Conservation (phyloP, 2,329 filamentous ascomycete genomes). For the Cordyceps cicadae region DNA sequence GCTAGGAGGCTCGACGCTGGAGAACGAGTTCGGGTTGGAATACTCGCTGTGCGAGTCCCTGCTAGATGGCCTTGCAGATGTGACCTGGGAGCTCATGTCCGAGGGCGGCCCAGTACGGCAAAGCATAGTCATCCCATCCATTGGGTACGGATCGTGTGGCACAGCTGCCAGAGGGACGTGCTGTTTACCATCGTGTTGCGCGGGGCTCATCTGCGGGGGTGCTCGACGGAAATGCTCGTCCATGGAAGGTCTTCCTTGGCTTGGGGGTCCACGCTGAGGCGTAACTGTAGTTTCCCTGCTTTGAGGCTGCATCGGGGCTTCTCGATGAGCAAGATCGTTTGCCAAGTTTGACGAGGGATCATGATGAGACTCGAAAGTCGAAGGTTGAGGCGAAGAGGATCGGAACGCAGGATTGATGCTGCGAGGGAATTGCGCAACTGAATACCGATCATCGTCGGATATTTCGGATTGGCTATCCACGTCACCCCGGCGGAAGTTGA, state of each 20-base stretch:
- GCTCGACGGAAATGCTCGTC: slow-evolving; percentile 16
- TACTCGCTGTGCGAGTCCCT: slow-evolving; percentile 86
- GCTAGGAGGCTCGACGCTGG: slow-evolving; percentile 72
- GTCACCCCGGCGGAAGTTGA: slow-evolving; percentile 95
- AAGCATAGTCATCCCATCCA: slow-evolving; percentile 96
- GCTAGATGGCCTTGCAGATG: slow-evolving; percentile 67
- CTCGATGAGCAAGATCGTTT: slow-evolving; percentile 56
- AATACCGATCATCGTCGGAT: slow-evolving; percentile 83
- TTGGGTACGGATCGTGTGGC: slow-evolving; percentile 87
- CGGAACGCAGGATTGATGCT: slow-evolving; percentile 94
- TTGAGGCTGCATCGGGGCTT: slow-evolving; percentile 35
- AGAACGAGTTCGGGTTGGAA: slow-evolving; percentile 81
- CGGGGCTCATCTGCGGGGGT: slow-evolving; percentile 14
- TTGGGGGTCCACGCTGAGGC: slow-evolving; percentile 37
- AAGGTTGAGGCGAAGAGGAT: slow-evolving; percentile 92
- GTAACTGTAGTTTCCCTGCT: slow-evolving; percentile 44
- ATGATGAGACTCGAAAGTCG: slow-evolving; percentile 84
- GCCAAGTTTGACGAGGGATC: slow-evolving; percentile 71
- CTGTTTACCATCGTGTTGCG: slow-evolving; percentile 34
- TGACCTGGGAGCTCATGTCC: slow-evolving; percentile 43
- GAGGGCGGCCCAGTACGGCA: slow-evolving; percentile 64
- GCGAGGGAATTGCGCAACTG: slow-evolving; percentile 89
- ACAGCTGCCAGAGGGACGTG: slow-evolving; percentile 55
- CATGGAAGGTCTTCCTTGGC: slow-evolving; percentile 12
- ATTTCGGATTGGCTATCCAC: slow-evolving; percentile 72